phyloP scores from a whole-genome alignment of 2,329 filamentous ascomycete species.

The Trichoderma sp. region DNA sequence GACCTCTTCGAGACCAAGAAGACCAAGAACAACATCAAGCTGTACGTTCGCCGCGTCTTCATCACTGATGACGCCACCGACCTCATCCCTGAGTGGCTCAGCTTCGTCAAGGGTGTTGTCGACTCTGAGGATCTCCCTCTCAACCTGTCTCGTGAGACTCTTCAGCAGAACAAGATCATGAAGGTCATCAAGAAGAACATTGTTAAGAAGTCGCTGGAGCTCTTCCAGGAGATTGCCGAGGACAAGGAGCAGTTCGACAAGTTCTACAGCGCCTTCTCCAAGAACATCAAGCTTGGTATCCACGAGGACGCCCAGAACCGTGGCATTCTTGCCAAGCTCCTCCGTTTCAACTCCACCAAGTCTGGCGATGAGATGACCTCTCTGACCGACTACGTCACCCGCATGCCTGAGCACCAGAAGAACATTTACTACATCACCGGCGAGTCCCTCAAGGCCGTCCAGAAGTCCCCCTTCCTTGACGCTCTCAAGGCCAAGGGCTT shows the following conservation, averaged over 20 bases:
- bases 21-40: slow-evolving; percentile 99
- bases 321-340: slow-evolving; percentile 86
- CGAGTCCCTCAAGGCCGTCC: slow-evolving; percentile 97
- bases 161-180: slow-evolving; percentile 99
- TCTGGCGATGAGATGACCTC: slow-evolving; percentile 94
- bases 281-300: slow-evolving; percentile 99
- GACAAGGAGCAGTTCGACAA: slow-evolving; percentile 99
- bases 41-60: slow-evolving; percentile 99
- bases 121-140: slow-evolving; percentile 99
- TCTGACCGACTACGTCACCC: slow-evolving; percentile 94
- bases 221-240: slow-evolving; percentile 98
- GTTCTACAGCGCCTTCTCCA: slow-evolving; percentile 99
- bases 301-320: slow-evolving; percentile 99
- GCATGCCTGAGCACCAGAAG: slow-evolving; percentile 99
- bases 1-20: slow-evolving; percentile 99
- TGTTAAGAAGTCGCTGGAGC: slow-evolving; percentile 99
- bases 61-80: slow-evolving; percentile 99
- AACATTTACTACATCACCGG: slow-evolving; percentile 99
- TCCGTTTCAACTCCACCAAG: slow-evolving; percentile 99
- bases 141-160: slow-evolving; percentile 99
- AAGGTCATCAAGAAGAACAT: slow-evolving; percentile 99
- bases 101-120: slow-evolving; percentile 99
- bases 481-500: slow-evolving; percentile 98
- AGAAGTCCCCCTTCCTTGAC: slow-evolving; percentile 98
- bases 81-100: slow-evolving; percentile 98